Percentiles rank a stretch among this genome's conserved stretches.
Conservation (phyloP, 768 basidiomycete species). For the Leccinum rimulosum region DNA sequence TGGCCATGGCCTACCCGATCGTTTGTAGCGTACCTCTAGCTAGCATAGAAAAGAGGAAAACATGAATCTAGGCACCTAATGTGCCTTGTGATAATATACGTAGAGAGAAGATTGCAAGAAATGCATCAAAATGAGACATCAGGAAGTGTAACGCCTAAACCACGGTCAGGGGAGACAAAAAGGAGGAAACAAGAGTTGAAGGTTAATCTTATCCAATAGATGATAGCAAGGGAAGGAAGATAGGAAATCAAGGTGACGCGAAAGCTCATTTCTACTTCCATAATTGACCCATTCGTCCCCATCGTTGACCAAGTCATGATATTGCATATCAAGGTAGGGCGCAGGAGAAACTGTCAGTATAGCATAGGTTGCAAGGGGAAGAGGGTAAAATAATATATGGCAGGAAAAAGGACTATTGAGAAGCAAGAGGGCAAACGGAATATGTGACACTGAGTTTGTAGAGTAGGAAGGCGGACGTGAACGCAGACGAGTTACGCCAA, state of each 20-base stretch:
- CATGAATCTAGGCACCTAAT: background rate
- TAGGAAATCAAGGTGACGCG: background rate
- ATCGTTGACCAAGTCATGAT: background rate
- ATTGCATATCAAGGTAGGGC: background rate
- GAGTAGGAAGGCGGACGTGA: background rate
- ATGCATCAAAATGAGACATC: background rate
- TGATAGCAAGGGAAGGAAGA: background rate
- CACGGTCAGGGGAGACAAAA: background rate
- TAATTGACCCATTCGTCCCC: background rate
- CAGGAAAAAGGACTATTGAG: background rate
- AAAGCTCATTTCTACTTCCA: background rate
- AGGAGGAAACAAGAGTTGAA: background rate
- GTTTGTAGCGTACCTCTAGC: slow-evolving; percentile 9
- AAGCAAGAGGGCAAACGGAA: background rate
- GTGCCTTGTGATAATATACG: background rate
- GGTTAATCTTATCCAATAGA: background rate
- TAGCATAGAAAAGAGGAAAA: background rate
- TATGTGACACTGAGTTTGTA: background rate
- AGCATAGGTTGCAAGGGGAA: background rate
- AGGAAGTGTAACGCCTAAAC: background rate
- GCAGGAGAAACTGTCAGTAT: background rate
- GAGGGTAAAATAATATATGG: background rate
- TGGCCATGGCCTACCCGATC: background rate
- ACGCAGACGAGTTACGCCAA: slow-evolving; percentile 10
- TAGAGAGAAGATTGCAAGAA: background rate